Base-by-base conservation (phyloP, 768 basidiomycete species). In the Lentinula edodes region DNA sequence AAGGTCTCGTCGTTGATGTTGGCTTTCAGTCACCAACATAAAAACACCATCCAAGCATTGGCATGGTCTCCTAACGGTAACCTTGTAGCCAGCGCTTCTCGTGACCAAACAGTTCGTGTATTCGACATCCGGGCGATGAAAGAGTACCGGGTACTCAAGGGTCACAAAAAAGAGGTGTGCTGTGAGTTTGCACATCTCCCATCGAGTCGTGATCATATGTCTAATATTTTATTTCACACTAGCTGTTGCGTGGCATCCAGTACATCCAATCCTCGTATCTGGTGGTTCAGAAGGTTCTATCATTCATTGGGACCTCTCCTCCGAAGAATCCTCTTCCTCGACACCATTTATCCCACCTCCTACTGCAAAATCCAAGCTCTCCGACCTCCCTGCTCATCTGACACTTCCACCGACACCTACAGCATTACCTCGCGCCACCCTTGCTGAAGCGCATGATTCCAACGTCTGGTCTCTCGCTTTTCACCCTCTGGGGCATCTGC, bases 41-140 rank as follows among this genome's bases (percentile, higher is more conserved):
- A 98, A 78, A 96, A 97, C 66, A 97, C 95, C 0, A 88, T 99
- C 46, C 95, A 98, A 73, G 90, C 94, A 0, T 78, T 94, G 7
- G 80, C 88, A 13, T 99, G 96, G 96, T 94, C 90, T 38, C 94
- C 95, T 0, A 91, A 96, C 64, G 97, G 97, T 6, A 90, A 97
- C 71, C 79, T 95, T 45, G 86, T 98, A 15, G 96, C 95, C 16
- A 95, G 94, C 60, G 97, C 93, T 6, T 95, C 94, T 15, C 85
- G 97, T 48, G 97, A 99, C 70, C 93, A 95, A 69, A 90, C 92
- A 12, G 88, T 98, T 41, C 89, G 95, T 36, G 90, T 99, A 10
- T 99, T 98, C 69, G 97, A 99, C 70, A 98, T 99, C 65, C 87
- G 97, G 16, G 94, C 94, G 53, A 96, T 99, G 91, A 95, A 96